Conservation (phyloP, 139 green algal genomes). For the Coelastrella sp. region DNA sequence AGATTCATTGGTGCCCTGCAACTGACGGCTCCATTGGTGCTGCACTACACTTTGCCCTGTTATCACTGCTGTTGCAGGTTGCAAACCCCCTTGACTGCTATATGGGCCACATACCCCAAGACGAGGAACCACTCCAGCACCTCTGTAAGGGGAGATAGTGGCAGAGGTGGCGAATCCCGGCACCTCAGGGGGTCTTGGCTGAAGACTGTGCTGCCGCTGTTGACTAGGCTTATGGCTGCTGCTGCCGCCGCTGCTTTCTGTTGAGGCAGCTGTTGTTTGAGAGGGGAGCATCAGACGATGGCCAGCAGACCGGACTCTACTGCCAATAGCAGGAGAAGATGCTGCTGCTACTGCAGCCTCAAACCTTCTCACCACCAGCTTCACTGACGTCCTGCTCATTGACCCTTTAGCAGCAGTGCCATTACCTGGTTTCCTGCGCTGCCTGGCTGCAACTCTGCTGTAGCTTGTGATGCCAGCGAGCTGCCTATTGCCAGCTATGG, state of each 20-base stretch:
- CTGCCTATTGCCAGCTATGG: neutral
- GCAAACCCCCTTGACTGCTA: too few species aligned
- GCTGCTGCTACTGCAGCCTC: constrained; percentile 23
- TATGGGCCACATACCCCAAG: too few species aligned
- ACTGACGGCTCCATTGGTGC: neutral
- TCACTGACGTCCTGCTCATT: neutral
- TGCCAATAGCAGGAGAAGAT: neutral
- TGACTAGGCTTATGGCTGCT: neutral
- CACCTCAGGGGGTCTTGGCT: neutral
- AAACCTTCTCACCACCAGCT: constrained; percentile 6
- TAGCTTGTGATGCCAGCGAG: neutral
- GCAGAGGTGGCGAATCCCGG: neutral
- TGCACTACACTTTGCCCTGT: too few species aligned
- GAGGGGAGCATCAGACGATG: neutral
- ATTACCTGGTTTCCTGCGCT: neutral
- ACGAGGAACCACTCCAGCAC: too few species aligned
- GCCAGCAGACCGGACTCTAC: neutral
- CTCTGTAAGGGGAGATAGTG: too few species aligned
- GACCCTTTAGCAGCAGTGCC: neutral
- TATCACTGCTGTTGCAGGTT: neutral
- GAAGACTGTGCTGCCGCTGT: neutral
- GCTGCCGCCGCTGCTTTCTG: neutral
- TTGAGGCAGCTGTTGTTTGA: neutral
- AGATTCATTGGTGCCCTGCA: neutral
- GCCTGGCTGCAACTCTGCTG: neutral